A percentile compares a stretch with the other conserved stretches of the same genome.
Evolutionary conservation across 2,329 filamentous ascomycete species (phyloP).

Genomic region (Macrophomina tecta): DNA sequence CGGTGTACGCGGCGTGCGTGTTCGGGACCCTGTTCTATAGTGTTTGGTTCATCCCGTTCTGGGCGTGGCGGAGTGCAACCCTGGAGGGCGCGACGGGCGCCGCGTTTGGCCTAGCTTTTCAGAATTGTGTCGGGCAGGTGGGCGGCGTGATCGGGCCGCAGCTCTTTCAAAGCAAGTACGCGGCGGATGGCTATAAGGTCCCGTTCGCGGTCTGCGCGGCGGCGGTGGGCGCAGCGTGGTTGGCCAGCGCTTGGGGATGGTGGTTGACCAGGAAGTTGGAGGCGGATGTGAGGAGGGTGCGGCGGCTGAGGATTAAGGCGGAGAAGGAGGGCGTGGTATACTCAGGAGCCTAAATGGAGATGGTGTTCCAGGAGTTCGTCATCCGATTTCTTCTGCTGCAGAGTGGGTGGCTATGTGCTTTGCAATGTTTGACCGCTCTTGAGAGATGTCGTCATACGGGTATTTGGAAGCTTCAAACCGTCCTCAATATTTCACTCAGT

Average conservation of each 20-base stretch:
- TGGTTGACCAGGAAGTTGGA: constrained; percentile 51
- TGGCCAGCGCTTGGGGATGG: constrained; percentile 51
- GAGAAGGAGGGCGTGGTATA: constrained; percentile 32
- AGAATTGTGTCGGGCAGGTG: constrained; percentile 52
- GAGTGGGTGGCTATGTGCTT: too few relatives aligned
- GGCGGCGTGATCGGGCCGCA: constrained; percentile 55
- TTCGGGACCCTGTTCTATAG: constrained; percentile 54
- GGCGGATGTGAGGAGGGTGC: constrained; percentile 43
- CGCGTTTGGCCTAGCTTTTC: constrained; percentile 53
- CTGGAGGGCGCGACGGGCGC: constrained; percentile 52
- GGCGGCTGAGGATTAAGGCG: constrained; percentile 33
- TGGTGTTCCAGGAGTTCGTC: too few relatives aligned
- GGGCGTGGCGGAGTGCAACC: constrained; percentile 52
- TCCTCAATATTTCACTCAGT: too few relatives aligned
- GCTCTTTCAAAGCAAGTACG: constrained; percentile 51
- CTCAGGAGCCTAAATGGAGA: not conserved
- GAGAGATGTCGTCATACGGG: too few relatives aligned
- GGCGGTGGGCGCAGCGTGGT: constrained; percentile 39
- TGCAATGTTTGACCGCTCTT: too few relatives aligned
- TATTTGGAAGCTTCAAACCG: too few relatives aligned
- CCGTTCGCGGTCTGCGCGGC: constrained; percentile 47
- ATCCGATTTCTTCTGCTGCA: too few relatives aligned
- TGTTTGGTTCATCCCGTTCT: constrained; percentile 54
- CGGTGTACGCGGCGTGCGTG: constrained; percentile 53
- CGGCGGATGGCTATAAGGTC: constrained; percentile 49